Evolutionary conservation across 305 asterid species (phyloP).

Genomic region (Vinca major): DNA sequence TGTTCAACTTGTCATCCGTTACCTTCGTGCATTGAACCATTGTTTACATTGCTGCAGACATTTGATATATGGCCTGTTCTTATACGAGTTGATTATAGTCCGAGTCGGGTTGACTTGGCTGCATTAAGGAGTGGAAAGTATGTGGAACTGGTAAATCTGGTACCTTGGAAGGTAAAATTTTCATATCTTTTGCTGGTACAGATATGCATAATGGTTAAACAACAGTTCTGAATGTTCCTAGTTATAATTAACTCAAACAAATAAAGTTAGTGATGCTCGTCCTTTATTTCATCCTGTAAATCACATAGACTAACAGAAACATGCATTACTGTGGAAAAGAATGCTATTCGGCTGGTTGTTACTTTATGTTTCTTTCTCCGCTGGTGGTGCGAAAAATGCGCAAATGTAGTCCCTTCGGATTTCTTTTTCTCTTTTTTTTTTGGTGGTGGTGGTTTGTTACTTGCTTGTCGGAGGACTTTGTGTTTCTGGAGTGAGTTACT

Average conservation of each 20-base stretch:
- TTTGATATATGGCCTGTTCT: constrained; percentile 75
- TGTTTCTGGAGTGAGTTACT: background rate
- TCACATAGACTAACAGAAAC: background rate
- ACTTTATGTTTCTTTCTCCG: background rate
- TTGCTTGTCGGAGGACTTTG: background rate
- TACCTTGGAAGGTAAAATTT: constrained; percentile 90
- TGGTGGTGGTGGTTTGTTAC: no score
- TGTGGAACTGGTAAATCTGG: constrained; percentile 91
- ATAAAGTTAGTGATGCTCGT: background rate
- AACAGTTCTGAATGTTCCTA: background rate
- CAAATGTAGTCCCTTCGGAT: background rate
- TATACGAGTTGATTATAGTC: constrained; percentile 87
- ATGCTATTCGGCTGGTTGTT: background rate
- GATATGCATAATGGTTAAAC: background rate
- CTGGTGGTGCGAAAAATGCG: background rate
- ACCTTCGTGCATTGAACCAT: background rate
- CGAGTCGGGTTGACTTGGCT: constrained; percentile 81
- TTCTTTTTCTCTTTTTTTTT: no score
- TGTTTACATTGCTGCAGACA: constrained; percentile 50
- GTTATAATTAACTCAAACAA: background rate
- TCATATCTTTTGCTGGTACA: background rate
- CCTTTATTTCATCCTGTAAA: background rate
- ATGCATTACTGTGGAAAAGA: background rate
- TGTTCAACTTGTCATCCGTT: background rate
- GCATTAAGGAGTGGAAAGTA: constrained; percentile 94